Evolutionary conservation across 2,329 filamentous ascomycete species (phyloP).

Genomic region (Penicillium sp.): DNA sequence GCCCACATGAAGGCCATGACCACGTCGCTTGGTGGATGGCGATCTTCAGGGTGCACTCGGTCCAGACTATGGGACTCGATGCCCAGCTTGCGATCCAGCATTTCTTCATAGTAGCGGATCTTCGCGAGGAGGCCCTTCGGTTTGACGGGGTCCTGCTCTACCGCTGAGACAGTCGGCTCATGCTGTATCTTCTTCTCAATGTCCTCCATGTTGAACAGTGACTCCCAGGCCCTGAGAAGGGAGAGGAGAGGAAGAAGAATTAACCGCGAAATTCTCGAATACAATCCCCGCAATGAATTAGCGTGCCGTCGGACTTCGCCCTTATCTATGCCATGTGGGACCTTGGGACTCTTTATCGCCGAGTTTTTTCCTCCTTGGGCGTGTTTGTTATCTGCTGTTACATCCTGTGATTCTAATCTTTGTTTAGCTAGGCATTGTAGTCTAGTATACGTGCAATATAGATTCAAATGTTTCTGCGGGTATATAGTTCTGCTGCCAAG

Average conservation of each 20-base stretch:
- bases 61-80: slow-evolving; percentile 52
- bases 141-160: slow-evolving; percentile 17
- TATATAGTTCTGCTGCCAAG: too few species aligned
- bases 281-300: background rate
- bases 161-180: slow-evolving; percentile 13
- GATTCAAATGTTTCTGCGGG: too few species aligned
- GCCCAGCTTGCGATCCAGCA: slow-evolving; percentile 51
- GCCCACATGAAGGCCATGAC: slow-evolving; percentile 58
- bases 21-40: slow-evolving; percentile 40
- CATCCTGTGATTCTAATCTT: too few species aligned
- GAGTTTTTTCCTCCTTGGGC: background rate
- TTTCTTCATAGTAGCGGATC: slow-evolving; percentile 45
- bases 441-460: too few species aligned
- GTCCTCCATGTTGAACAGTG: background rate
- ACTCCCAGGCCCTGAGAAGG: background rate
- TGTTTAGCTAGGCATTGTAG: too few species aligned
- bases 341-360: background rate
- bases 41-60: slow-evolving; percentile 44
- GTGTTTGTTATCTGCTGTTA: background rate
- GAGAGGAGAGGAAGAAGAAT: background rate
- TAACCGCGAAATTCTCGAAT: background rate
- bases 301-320: background rate
- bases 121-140: slow-evolving; percentile 19
- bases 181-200: slow-evolving; percentile 16
- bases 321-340: background rate